Evolutionary conservation across 2,329 filamentous ascomycete genomes (phyloP).

Genomic region (Botryotinia narcissicola): DNA sequence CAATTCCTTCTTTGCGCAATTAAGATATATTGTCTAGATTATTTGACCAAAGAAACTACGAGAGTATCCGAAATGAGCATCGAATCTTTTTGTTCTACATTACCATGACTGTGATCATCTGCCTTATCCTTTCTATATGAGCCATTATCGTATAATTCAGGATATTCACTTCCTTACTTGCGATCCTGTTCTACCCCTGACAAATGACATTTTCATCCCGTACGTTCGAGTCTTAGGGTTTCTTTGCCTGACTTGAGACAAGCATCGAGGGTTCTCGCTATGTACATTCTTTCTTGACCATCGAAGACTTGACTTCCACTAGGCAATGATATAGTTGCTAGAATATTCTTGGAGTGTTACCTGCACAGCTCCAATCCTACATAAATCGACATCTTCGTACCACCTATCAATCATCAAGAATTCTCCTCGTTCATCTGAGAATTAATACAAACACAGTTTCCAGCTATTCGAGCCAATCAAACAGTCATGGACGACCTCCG

Average conservation of each 20-base stretch:
- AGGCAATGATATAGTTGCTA: no score
- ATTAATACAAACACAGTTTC: background rate
- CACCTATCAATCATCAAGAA: background rate
- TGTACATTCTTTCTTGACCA: background rate
- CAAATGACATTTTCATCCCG: fast-evolving
- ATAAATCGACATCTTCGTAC: background rate
- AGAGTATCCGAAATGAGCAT: background rate
- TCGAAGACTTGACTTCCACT: no score
- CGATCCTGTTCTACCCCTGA: background rate
- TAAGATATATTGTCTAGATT: background rate
- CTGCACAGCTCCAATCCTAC: background rate
- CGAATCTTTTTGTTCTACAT: background rate
- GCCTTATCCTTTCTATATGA: background rate
- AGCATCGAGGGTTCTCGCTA: background rate
- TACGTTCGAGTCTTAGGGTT: background rate
- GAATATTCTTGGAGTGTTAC: background rate
- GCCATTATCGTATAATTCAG: no score
- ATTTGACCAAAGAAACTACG: background rate
- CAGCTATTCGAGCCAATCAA: background rate
- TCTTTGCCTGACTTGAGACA: background rate
- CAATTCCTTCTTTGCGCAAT: fast-evolving
- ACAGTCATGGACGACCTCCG: background rate
- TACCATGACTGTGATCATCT: background rate
- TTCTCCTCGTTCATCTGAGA: no score
- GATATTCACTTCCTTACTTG: background rate